Conservation (phyloP, 495 filamentous ascomycete species). For the Penicillium riverlandense region DNA sequence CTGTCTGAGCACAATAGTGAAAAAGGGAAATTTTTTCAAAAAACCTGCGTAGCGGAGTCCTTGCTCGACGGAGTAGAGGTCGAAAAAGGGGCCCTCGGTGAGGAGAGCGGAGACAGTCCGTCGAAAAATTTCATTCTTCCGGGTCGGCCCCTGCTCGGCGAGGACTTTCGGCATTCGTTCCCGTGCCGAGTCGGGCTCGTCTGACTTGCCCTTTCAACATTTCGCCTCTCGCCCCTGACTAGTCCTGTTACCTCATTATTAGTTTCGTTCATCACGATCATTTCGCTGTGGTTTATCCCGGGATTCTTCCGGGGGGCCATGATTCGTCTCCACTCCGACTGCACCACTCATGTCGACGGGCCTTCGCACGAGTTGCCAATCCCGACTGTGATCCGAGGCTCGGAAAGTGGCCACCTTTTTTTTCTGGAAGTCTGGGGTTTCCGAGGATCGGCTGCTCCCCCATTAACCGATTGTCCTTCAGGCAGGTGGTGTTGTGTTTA, state of each 20-base stretch:
- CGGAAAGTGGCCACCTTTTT: constrained; percentile 3
- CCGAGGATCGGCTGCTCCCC: not conserved
- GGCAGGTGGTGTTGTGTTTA: too few species aligned
- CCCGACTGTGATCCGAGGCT: constrained; percentile 18
- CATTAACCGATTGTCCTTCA: not conserved
- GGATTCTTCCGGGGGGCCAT: too few species aligned
- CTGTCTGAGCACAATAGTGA: not conserved
- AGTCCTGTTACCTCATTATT: too few species aligned
- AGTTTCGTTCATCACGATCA: too few species aligned
- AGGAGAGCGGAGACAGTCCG: not conserved
- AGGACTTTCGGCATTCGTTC: constrained; percentile 1
- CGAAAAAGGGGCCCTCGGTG: constrained; percentile 10
- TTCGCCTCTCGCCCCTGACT: too few species aligned
- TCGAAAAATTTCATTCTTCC: too few species aligned
- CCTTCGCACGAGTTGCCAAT: not conserved
- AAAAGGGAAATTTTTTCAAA: constrained; percentile 7
- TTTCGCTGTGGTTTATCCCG: too few species aligned
- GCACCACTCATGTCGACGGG: too few species aligned
- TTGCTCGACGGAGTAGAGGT: not conserved
- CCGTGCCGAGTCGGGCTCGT: constrained; percentile 15
- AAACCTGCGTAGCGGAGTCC: constrained; percentile 10
- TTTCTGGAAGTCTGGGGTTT: constrained; percentile 2
- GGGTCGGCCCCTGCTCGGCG: too few species aligned
- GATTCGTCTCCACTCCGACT: not conserved
- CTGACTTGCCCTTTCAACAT: not conserved